A percentile compares a stretch with the other conserved stretches of the same genome.
Evolutionary conservation across 140 eudicot species (phyloP).

Genomic region (Bidens hawaiensis): DNA sequence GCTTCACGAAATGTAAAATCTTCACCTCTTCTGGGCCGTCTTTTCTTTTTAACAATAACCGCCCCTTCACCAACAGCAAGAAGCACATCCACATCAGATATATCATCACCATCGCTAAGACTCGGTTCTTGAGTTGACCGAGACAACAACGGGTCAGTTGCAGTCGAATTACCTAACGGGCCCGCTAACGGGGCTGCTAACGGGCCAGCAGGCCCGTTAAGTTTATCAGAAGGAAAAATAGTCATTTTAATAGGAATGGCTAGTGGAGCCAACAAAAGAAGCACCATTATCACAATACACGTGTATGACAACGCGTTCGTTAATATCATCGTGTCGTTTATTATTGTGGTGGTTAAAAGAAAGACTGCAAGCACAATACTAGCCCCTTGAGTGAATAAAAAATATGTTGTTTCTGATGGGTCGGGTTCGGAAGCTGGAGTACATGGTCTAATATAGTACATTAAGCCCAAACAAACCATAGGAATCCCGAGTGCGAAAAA

Average conservation of each 20-base stretch:
- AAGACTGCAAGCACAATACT: slow-evolving; percentile 66
- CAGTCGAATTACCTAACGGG: slow-evolving; percentile 35
- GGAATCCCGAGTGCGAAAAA: slow-evolving; percentile 67
- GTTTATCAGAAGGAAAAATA: slow-evolving; percentile 52
- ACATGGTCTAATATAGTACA: slow-evolving; percentile 78
- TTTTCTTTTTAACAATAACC: slow-evolving; percentile 51
- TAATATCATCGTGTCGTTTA: slow-evolving; percentile 36
- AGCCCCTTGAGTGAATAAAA: slow-evolving; percentile 66
- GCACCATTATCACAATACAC: slow-evolving; percentile 53
- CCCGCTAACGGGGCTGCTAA: too few relatives aligned
- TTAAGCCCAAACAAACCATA: slow-evolving; percentile 47
- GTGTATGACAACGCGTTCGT: slow-evolving; percentile 37
- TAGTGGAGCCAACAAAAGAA: slow-evolving; percentile 74
- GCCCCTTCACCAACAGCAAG: slow-evolving; percentile 93
- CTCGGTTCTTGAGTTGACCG: slow-evolving; percentile 44
- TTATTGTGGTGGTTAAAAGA: slow-evolving; percentile 64
- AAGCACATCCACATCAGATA: slow-evolving; percentile 67
- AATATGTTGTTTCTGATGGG: slow-evolving; percentile 60
- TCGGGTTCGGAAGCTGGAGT: slow-evolving; percentile 71
- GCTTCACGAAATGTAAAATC: slow-evolving; percentile 78
- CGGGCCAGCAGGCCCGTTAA: slow-evolving; percentile 27
- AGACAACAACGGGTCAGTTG: slow-evolving; percentile 41
- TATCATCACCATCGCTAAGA: slow-evolving; percentile 43
- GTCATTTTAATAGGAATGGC: slow-evolving; percentile 91
- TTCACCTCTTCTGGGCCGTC: slow-evolving; percentile 82